Base-by-base conservation (phyloP, 768 basidiomycete species). In the Hysterangium stoloniferum region DNA sequence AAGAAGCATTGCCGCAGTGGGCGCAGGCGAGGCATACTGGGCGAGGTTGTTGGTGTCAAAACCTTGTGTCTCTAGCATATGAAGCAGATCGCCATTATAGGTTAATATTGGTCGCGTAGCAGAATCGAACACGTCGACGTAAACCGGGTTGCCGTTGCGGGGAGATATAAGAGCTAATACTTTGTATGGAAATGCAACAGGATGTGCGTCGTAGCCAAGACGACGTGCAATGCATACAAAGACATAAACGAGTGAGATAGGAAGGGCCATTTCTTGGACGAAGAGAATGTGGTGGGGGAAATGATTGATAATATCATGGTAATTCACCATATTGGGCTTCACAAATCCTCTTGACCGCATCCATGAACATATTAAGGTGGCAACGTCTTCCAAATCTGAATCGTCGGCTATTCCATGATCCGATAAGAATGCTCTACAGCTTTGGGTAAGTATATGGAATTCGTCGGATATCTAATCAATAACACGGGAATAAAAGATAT, bases 211-310 rank as follows among this genome's bases (percentile, higher is more conserved):
- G 15, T 84, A 65, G 22, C 73, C 77, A 0, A 83, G 59, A 29
- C 77, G 70, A 13, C 71, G 68, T 15, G 72, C 72, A 37, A 84
- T 63, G 15, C 73, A 71, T 11, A 77, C 71, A 53, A 81, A 84
- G 20, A 80, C 59, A 62, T 77, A 79, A 33, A 75, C 74, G 36
- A 84, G 66, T 9, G 78, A 79, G 42, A 84, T 74, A 0, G 82
- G 81, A 37, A 84, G 71, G 0, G 78, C 74, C 20, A 62, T 61
- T 50, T 69, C 77, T 57, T 74, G 64, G 1, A 70, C 68, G 1
- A 66, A 68, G 19, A 84, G 68, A 57, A 82, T 79, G 48, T 65
- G 59, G 55, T 82, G 80, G 15, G 82, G 80, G 54, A 81, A 82
- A 41, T 75, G 73, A 53, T 79, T 76, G 44, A 67, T 59, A n/a